Evolutionary conservation across 164 flowering plant genomes (phyloP), one percentile per base, ranked within the genome.

Genomic region (Piper betle): DNA sequence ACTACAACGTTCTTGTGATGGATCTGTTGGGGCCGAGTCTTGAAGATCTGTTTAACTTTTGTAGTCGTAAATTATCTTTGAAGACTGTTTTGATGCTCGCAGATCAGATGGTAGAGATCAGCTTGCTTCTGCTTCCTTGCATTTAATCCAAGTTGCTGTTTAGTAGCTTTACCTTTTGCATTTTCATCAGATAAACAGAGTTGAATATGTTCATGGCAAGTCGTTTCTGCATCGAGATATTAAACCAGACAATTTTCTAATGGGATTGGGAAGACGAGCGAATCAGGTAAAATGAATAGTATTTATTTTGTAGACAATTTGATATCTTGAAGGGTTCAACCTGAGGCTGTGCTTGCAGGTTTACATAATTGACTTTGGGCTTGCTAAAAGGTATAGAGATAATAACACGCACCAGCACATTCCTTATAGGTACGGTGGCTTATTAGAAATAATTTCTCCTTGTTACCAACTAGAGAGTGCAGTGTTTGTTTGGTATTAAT

Each of bases 31-130:
- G 97, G 43, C 97, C 94, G 37, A 89, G 97, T 73, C 84, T 89
- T 56, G 97, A 89, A 79, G 97, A 89, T 77, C 78, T 89, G n/a
- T 89, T 89, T 68, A 89, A 85, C 66, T 89, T 89, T 63, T 89
- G 97, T 68, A 86, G 85, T 71, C 76, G 94, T 70, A 89, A 89
- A 63, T 79, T 89, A 41, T 85, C 94, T 18, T 69, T 89, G 70
- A 89, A 89, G 78, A 68, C 96, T 25, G 96, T 86, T 71, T 85
- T 89, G 56, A 89, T 89, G 97, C 88, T 89, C 59, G 97, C 97
- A 0, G 97, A 89, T 76, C 97, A 89, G 74, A 89, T 89, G 97
- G 97, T 85, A 63, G 25, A 58, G 58, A 42, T 25, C 53, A 5
- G 15, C 2, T 15, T 46, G 10, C 50, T 41, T 13, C 18, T n/a